Evolutionary conservation across 345 rosid species (phyloP), one percentile per base, ranked within the genome.

Genomic region (Eucalyptus sp.): DNA sequence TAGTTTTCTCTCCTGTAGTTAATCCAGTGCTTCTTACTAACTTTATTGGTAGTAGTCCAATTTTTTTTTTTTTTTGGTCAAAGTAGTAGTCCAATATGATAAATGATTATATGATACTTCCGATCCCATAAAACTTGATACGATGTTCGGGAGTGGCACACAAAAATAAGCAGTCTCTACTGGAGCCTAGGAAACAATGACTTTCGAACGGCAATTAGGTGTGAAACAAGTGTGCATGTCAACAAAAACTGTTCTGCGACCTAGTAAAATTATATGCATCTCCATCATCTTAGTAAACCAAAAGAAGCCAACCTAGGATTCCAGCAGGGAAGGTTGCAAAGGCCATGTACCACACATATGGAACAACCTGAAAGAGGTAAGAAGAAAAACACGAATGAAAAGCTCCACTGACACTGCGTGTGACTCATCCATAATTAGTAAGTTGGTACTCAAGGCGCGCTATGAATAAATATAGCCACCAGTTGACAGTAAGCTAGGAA

Each of bases 241-340:
- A 37, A 71, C 46, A 33, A 18, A 37, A 71, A 71, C 83, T 18
- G 46, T 44, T 37, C 83, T 10, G 25, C 14, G 83, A 71, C 13
- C 0, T 10, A 37, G 7, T 37, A 71, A 37, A 64, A 71, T 18
- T 8, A 37, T 71, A 37, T 18, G 83, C 46, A 71, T 71, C 83
- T 37, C 83, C 83, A 71, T 71, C 44, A 71, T 71, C 44, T 71
- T 8, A 71, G 41, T 17, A 37, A 37, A 37, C 13, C 46, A 37
- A 58, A 18, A 60, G 33, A 49, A 44, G 64, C 58, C 7, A 92
- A 93, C 96, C 97, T 18, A 95, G 93, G 87, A 95, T 89, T 91
- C 97, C 97, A 29, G 96, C 97, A 4, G 97, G 97, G 86, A 95
- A 94, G 64, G 97, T 94, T 18, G 97, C 97, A 10, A 92, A 27